phyloP scores from a whole-genome alignment of 148 eudicot genomes.

The Talinum fruticosum region DNA sequence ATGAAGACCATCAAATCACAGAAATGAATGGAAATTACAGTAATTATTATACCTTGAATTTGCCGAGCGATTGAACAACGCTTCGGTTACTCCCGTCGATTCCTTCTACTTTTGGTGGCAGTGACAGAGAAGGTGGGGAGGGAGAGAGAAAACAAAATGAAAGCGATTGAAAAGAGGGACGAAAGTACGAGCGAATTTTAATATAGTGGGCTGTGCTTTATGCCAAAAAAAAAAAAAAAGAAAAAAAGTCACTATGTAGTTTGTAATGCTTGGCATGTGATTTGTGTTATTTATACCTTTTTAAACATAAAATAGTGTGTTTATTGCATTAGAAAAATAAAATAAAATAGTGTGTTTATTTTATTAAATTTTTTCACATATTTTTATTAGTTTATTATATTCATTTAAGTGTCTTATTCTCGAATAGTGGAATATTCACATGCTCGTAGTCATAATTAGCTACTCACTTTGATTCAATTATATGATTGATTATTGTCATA shows the following conservation, averaged over 20 bases:
- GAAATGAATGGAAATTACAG: not conserved
- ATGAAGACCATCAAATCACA: not conserved
- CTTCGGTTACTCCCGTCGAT: not conserved
- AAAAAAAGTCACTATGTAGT: no score
- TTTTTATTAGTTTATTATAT: no score
- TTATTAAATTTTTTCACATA: no score
- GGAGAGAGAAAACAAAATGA: no score
- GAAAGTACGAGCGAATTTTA: not conserved
- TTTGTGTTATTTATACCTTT: not conserved
- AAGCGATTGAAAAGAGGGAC: not conserved
- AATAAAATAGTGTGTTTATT: no score
- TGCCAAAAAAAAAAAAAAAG: not conserved
- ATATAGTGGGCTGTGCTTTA: not conserved
- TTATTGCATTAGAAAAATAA: no score
- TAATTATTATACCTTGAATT: not conserved
- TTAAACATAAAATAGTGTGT: not conserved
- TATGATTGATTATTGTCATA: no score
- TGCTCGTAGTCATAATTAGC: no score
- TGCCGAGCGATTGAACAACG: not conserved
- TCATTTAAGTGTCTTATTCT: no score
- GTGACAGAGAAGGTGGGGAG: not conserved
- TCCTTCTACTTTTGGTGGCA: not conserved
- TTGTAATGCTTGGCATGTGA: not conserved
- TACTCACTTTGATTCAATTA: no score
- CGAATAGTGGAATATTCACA: no score